Base-by-base conservation (phyloP, 176 grass and related monocot genomes). In the Carex parvula region DNA sequence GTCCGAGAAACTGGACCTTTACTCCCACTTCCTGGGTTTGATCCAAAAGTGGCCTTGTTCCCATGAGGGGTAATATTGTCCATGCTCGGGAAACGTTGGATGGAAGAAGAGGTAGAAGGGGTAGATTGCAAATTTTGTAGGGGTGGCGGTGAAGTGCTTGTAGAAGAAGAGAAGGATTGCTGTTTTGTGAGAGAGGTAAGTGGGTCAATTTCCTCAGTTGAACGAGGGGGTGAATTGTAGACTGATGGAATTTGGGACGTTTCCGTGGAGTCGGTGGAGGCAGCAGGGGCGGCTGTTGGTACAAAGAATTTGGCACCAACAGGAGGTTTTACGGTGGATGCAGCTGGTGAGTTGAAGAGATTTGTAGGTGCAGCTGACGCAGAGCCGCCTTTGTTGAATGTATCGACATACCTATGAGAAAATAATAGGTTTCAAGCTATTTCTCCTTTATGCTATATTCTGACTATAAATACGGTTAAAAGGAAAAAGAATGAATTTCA, bases 381-480 rank as follows among this genome's bases (percentile, higher is more conserved):
- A 3, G 59, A 84, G 82, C 90, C 74, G 21, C 64, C 87, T 84
- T 99, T 99, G 46, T 99, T 99, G 80, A 99, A 99, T 21, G 96
- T 99, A 87, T 98, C 95, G 18, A 98, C 95, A 66, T 98, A 98
- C 88, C 92, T 98, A 60, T 16, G 18, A 37, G 64, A 83, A 60
- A 32, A 71, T 5, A 81, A 82, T 35, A 79, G 6, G 16, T 71
- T 77, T 26, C 8, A 87, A 48, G 54, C 77, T 32, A 70, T 42
- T 70, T 20, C 67, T 44, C 8, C 35, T 42, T 20, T n/a, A 18
- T 69, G 35, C 21, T 50, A 50, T 52, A 73, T 52, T 52, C 10
- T 67, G 26, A 35, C 33, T 67, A 35, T 2, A 73, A 7, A 29
- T 32, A 52, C 24, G 9, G 10, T 52, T 13, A 24, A 73, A 73